Conservation (phyloP, 371 early-diverging fungal species). For the Cokeromyces recurvatus region DNA sequence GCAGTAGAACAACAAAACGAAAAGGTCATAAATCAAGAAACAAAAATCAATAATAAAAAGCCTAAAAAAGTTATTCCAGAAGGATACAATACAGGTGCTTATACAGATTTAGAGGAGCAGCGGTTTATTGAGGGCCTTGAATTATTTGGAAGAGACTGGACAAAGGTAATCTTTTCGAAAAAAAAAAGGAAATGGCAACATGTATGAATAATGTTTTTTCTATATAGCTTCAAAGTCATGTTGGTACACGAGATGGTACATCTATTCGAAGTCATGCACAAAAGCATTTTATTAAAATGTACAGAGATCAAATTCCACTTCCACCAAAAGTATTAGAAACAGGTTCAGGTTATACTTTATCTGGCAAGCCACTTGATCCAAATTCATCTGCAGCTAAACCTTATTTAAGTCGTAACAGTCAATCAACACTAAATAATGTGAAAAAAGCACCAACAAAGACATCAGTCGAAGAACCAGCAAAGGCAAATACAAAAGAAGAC, state of each 20-base stretch:
- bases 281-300: conserved; percentile 87
- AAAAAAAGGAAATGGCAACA: neutral
- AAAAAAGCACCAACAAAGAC: neutral
- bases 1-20: neutral
- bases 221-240: conserved; percentile 58
- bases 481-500: neutral
- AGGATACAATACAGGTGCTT: conserved; percentile 68
- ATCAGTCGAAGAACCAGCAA: too few relatives aligned
- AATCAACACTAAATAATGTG: neutral
- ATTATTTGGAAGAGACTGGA: conserved; percentile 80
- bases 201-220: too few relatives aligned
- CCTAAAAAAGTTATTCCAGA: conserved; percentile 38
- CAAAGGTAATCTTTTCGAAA: conserved; percentile 48
- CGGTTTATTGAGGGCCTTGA: conserved; percentile 74
- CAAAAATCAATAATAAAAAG: conserved; percentile 33
- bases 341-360: conserved; percentile 85
- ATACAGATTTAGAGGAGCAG: conserved; percentile 75
- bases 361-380: conserved; percentile 83
- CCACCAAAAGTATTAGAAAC: conserved; percentile 74
- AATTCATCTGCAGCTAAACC: conserved; percentile 81
- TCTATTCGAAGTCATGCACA: conserved; percentile 88
- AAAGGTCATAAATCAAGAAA: too few relatives aligned
- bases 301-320: conserved; percentile 71
- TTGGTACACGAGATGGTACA: conserved; percentile 75
- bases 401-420: conserved; percentile 48